Conservation (phyloP, 2,329 filamentous ascomycete genomes). For the Metarhizium guizhouense region DNA sequence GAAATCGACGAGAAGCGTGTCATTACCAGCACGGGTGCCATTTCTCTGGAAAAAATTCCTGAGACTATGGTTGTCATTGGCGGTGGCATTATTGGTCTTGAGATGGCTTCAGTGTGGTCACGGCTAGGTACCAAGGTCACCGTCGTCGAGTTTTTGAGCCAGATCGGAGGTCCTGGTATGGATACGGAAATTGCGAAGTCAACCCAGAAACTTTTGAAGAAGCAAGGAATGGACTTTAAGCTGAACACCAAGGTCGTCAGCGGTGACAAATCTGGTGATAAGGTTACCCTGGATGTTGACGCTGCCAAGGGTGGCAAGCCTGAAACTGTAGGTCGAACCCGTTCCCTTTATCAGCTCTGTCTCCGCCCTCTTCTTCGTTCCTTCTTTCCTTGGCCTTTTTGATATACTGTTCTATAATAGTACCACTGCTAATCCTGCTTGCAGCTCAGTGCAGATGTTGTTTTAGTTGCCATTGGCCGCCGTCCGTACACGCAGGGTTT, state of each 20-base stretch:
- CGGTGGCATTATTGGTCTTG: constrained; percentile 95
- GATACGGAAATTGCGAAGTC: constrained; percentile 87
- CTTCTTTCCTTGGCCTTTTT: not conserved
- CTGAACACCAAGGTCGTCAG: constrained; percentile 88
- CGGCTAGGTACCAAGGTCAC: constrained; percentile 89
- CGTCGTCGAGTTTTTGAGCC: constrained; percentile 90
- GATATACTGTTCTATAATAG: not conserved
- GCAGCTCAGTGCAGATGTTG: constrained; percentile 85
- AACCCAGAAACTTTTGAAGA: constrained; percentile 84
- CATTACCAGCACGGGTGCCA: constrained; percentile 90
- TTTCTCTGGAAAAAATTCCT: constrained; percentile 81
- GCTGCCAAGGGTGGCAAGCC: constrained; percentile 93
- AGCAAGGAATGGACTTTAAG: constrained; percentile 98
- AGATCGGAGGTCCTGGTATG: constrained; percentile 98
- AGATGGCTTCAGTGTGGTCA: constrained; percentile 98
- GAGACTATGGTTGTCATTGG: constrained; percentile 97
- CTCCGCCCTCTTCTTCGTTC: not conserved
- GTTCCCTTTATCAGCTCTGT: not conserved
- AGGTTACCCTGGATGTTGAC: constrained; percentile 76
- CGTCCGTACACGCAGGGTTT: constrained; percentile 89
- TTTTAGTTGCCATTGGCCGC: constrained; percentile 93
- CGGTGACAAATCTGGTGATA: constrained; percentile 72
- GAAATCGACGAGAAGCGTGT: constrained; percentile 97
- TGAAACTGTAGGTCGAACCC: constrained; percentile 54
- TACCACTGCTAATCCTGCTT: constrained; percentile 12